phyloP scores from a whole-genome alignment of 495 filamentous ascomycete species.

The Daldinia vernicosa region DNA sequence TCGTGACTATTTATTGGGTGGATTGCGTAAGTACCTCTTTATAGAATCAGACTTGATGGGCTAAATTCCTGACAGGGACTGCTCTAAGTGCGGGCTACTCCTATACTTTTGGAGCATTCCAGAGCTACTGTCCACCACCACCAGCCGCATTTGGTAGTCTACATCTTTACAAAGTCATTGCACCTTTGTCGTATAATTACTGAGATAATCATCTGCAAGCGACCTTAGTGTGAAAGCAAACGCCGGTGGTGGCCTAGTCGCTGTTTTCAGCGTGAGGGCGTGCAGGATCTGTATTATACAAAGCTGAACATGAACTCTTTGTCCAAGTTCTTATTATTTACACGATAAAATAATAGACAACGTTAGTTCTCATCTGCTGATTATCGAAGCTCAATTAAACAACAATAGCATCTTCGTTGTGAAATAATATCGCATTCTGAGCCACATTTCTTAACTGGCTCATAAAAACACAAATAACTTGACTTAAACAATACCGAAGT shows the following conservation, averaged over 20 bases:
- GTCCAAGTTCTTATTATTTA: slow-evolving; percentile 40
- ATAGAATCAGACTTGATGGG: neutral
- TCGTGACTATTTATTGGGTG: neutral
- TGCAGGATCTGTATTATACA: slow-evolving; percentile 10
- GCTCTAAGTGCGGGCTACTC: slow-evolving; percentile 7
- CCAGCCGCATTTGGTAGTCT: slow-evolving; percentile 30
- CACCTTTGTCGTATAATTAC: slow-evolving; percentile 27
- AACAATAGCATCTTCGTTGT: slow-evolving; percentile 11
- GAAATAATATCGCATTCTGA: neutral
- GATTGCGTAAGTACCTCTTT: slow-evolving; percentile 15
- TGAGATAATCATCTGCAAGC: slow-evolving; percentile 28
- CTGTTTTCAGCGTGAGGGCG: slow-evolving; percentile 31
- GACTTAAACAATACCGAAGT: neutral
- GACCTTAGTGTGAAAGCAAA: slow-evolving; percentile 27
- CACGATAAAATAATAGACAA: slow-evolving; percentile 14
- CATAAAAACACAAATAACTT: neutral
- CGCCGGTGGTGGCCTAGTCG: slow-evolving; percentile 3
- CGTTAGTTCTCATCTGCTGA: neutral
- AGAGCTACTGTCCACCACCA: slow-evolving; percentile 8
- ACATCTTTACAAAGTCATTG: slow-evolving; percentile 1
- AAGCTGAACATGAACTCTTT: slow-evolving; percentile 34
- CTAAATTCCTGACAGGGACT: slow-evolving; percentile 1
- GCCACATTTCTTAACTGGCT: neutral
- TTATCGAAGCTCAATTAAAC: neutral
- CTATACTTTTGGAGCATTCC: slow-evolving; percentile 24